These are phyloP conservation scores for Sanguinoderma infundibulare DNA, from an alignment of 1,284 basidiomycete species.

Conservation along the genomic window DNA sequence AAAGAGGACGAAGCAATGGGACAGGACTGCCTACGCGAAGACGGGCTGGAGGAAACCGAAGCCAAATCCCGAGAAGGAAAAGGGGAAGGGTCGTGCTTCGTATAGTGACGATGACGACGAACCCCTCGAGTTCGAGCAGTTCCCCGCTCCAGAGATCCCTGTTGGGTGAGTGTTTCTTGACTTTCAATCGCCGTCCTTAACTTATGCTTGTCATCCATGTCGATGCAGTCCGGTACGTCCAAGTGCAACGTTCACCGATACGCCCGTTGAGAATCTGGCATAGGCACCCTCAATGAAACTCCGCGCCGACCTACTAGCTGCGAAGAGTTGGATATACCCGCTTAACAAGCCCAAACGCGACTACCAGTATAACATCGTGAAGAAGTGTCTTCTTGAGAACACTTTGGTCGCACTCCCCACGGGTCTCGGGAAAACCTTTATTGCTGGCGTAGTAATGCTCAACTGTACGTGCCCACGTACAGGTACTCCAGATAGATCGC, in stretches of 20 bases:
- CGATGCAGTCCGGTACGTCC: slow-evolving; percentile 40
- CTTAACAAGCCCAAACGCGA: slow-evolving; percentile 88
- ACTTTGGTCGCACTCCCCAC: slow-evolving; percentile 95
- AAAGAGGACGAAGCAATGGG: slow-evolving; percentile 81
- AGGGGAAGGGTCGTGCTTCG: slow-evolving; percentile 47
- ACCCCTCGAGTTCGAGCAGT: slow-evolving; percentile 77
- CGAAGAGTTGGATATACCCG: slow-evolving; percentile 92
- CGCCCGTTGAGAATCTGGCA: not conserved
- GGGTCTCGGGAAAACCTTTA: slow-evolving; percentile 97
- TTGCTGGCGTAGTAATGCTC: slow-evolving; percentile 96
- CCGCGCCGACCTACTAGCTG: slow-evolving; percentile 75
- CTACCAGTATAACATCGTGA: slow-evolving; percentile 96
- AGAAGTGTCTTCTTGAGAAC: slow-evolving; percentile 88
- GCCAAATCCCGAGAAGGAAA: slow-evolving; percentile 28
- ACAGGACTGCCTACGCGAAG: slow-evolving; percentile 83
- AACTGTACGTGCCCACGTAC: slow-evolving; percentile 65
- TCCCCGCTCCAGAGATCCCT: slow-evolving; percentile 75
- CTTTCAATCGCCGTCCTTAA: not conserved
- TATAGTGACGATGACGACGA: slow-evolving; percentile 54
- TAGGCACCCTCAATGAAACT: slow-evolving; percentile 82
- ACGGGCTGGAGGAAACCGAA: slow-evolving; percentile 66
- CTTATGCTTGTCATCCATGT: not conserved
- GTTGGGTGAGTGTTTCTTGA: slow-evolving; percentile 44
- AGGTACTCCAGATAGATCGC: not conserved
- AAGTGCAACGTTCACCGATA: not conserved